Evolutionary conservation across 257 asterid genomes (phyloP).

Genomic region (Prunella vulgaris): DNA sequence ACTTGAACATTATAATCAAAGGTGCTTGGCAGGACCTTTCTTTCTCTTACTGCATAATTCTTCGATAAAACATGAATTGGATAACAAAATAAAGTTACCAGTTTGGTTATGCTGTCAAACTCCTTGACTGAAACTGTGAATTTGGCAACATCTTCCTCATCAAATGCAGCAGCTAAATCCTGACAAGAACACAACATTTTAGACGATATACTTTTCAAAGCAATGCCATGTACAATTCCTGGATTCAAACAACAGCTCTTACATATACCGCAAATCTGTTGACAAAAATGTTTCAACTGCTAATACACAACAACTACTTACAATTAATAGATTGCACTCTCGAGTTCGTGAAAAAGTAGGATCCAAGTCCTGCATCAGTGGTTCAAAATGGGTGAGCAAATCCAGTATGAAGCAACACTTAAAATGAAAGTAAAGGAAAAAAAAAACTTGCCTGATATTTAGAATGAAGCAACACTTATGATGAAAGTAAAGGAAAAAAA

Average conservation of each 20-base stretch:
- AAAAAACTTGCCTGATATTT: slow-evolving; percentile 33
- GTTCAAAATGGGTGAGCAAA: slow-evolving; percentile 6
- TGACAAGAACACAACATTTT: slow-evolving; percentile 11
- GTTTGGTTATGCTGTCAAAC: slow-evolving; percentile 35
- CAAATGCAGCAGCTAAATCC: slow-evolving; percentile 46
- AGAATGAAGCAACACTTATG: background rate
- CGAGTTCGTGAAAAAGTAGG: slow-evolving; percentile 43
- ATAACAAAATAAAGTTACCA: slow-evolving; percentile 21
- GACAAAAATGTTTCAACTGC: background rate
- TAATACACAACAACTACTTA: slow-evolving; percentile 23
- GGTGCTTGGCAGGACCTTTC: background rate
- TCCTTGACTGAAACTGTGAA: slow-evolving; percentile 38
- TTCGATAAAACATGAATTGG: background rate
- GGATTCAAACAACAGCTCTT: background rate
- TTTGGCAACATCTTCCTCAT: slow-evolving; percentile 36
- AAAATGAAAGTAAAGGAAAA: background rate
- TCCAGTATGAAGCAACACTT: background rate
- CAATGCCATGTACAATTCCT: background rate
- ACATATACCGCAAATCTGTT: background rate
- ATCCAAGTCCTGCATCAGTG: slow-evolving; percentile 35
- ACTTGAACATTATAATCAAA: background rate
- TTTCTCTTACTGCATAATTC: background rate
- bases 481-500: background rate
- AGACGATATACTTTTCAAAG: background rate
- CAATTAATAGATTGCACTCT: slow-evolving; percentile 35